Evolutionary conservation across 352 stramenopile species (phyloP).

Genomic region (Phytophthora chlamydospora): DNA sequence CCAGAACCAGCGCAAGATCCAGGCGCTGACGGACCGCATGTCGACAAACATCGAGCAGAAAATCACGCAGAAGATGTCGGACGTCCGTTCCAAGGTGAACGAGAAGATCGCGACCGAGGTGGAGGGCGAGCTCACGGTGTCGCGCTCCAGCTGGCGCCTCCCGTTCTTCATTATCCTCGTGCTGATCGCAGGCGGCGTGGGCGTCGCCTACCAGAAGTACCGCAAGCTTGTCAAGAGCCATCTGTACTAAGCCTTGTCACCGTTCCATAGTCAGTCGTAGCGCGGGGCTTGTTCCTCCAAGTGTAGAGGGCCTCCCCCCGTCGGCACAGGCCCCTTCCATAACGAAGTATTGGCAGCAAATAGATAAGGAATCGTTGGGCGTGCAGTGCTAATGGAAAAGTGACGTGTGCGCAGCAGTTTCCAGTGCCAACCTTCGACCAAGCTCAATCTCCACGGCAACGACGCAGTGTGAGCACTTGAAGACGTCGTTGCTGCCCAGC

Average conservation of each 20-base stretch:
- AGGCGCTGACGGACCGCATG: slow-evolving; percentile 74
- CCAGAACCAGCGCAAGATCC: slow-evolving; percentile 76
- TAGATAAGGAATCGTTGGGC: slow-evolving; percentile 20
- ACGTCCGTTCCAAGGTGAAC: slow-evolving; percentile 66
- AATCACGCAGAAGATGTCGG: slow-evolving; percentile 69
- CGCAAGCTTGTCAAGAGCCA: slow-evolving; percentile 87
- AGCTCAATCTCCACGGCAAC: too few species aligned
- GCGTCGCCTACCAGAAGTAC: slow-evolving; percentile 87
- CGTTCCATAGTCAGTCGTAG: slow-evolving; percentile 29
- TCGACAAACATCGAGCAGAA: slow-evolving; percentile 76
- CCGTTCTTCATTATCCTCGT: slow-evolving; percentile 84
- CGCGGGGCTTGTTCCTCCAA: slow-evolving; percentile 9
- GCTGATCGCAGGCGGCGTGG: slow-evolving; percentile 56
- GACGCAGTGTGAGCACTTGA: too few species aligned
- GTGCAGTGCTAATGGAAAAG: not conserved
- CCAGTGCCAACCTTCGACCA: too few species aligned
- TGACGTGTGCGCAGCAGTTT: too few species aligned
- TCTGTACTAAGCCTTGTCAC: slow-evolving; percentile 56
- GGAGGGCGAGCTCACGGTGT: slow-evolving; percentile 68
- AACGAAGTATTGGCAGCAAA: slow-evolving; percentile 23
- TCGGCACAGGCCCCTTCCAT: slow-evolving; percentile 1
- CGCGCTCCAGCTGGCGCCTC: slow-evolving; percentile 72
- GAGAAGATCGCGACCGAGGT: slow-evolving; percentile 75
- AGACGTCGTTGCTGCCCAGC: too few species aligned
- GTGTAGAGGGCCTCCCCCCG: slow-evolving; percentile 14